Conservation (phyloP, 1,284 basidiomycete genomes). For the Coniferiporia weirii region DNA sequence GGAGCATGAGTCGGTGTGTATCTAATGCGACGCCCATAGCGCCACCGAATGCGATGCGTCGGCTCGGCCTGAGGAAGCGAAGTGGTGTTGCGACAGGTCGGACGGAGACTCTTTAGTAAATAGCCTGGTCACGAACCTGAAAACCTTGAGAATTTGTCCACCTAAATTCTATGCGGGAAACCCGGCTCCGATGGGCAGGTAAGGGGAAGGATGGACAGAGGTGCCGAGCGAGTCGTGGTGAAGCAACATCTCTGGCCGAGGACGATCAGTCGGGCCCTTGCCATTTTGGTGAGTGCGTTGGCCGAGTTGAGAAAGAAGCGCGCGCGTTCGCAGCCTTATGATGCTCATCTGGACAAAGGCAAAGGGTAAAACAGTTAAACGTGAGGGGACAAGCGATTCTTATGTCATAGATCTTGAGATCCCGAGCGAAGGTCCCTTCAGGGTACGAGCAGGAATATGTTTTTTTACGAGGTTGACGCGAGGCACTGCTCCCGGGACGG, state of each 20-base stretch:
- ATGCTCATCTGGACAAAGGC: too few species aligned
- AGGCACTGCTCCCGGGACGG: neutral
- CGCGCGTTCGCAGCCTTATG: too few species aligned
- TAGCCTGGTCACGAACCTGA: neutral
- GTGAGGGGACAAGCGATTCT: too few species aligned
- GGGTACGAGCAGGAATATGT: too few species aligned
- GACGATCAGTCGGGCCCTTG: neutral
- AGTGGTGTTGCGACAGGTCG: neutral
- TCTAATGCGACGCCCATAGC: neutral
- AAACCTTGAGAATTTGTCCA: neutral
- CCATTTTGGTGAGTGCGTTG: neutral
- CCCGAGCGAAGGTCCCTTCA: too few species aligned
- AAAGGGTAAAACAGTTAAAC: too few species aligned
- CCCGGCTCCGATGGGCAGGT: too few species aligned
- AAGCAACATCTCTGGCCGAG: neutral
- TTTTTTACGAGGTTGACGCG: neutral
- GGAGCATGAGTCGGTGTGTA: too few species aligned
- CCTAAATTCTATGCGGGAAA: too few species aligned
- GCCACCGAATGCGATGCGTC: slow-evolving; percentile 2
- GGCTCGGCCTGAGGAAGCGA: neutral
- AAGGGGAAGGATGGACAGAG: too few species aligned
- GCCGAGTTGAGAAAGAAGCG: too few species aligned
- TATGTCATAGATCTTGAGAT: too few species aligned
- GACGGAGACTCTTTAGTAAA: neutral
- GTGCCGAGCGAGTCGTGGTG: neutral